A percentile compares a stretch with the other conserved stretches of the same genome.
Conservation (phyloP, 305 asterid species). For the Vinca major region DNA sequence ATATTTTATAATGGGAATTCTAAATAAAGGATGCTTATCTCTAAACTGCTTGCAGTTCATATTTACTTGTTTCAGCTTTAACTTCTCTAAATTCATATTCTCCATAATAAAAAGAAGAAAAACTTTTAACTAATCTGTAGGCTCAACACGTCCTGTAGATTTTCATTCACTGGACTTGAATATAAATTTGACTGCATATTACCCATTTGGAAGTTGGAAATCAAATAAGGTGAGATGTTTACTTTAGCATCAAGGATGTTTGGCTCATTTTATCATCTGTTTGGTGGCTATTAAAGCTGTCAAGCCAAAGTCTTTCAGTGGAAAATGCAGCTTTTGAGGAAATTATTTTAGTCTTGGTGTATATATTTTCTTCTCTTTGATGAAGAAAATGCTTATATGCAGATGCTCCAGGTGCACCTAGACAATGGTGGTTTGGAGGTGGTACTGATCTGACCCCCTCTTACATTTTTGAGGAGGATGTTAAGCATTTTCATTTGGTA, state of each 20-base stretch:
- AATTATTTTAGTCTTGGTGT: background rate
- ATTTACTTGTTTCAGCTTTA: background rate
- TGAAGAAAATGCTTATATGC: constrained; percentile 11
- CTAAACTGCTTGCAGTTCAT: background rate
- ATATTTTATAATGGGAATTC: background rate
- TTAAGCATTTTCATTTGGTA: constrained; percentile 91
- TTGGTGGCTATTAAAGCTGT: background rate
- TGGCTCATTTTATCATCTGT: background rate
- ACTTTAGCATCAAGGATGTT: background rate
- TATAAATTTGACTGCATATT: background rate
- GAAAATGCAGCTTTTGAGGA: background rate
- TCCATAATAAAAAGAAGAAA: no score
- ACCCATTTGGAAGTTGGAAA: background rate
- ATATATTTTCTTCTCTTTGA: background rate
- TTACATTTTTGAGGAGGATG: constrained; percentile 92
- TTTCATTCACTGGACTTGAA: background rate
- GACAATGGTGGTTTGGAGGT: constrained; percentile 99
- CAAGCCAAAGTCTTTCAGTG: background rate
- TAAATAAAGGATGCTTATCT: background rate
- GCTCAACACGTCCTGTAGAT: background rate
- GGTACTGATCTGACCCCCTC: constrained; percentile 98
- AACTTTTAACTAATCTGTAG: no score
- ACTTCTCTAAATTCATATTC: background rate
- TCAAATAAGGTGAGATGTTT: background rate
- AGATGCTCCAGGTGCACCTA: constrained; percentile 96